Base-by-base conservation (phyloP, 2,329 filamentous ascomycete genomes). In the Trichoderma sp. region DNA sequence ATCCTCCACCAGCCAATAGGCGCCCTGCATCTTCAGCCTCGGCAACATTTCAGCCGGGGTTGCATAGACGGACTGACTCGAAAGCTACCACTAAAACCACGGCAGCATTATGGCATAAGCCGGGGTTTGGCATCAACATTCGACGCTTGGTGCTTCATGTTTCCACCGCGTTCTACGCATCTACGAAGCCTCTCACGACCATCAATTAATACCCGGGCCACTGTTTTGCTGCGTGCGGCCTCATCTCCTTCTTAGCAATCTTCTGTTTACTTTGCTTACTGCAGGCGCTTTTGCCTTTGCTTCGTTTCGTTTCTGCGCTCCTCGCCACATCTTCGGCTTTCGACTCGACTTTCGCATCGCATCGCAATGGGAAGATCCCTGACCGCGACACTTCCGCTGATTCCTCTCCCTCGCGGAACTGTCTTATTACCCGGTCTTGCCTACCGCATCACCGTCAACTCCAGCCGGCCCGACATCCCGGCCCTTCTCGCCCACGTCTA, bases 341-440 rank as follows among this genome's bases (percentile, higher is more conserved):
- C 24, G 34, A 36, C 14, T 36, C 21, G 56, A 56, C 47, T 15
- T n/a, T 34, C n/a, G 43, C 43, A 51, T 21, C 43, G 36, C 39
- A 73, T 68, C 78, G 79, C 75, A 77, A 83, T 83, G 82, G 81
- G 78, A 72, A 80, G 80, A 76, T 78, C 80, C 75, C 80, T 84
- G 76, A 83, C 84, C 71, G 81, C 83, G 58, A 83, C 83, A 70
- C 82, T 97, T 39, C 93, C 95, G 60, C 84, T 98, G 77, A 92
- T 98, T 76, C 93, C 94, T 47, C 88, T 98, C 57, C 90, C 93
- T 68, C 90, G 91, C 78, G 92, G 92, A 75, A 89, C 90, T 74
- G 92, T 98, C 75, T 89, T 98, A 53, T 88, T 97, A 11, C 96
- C 96, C 4, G 94, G 94, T 74, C 90, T 95, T 71, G 90, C 95